Conservation (phyloP, 129 eudicot genomes). For the Flaveria trinervia region DNA sequence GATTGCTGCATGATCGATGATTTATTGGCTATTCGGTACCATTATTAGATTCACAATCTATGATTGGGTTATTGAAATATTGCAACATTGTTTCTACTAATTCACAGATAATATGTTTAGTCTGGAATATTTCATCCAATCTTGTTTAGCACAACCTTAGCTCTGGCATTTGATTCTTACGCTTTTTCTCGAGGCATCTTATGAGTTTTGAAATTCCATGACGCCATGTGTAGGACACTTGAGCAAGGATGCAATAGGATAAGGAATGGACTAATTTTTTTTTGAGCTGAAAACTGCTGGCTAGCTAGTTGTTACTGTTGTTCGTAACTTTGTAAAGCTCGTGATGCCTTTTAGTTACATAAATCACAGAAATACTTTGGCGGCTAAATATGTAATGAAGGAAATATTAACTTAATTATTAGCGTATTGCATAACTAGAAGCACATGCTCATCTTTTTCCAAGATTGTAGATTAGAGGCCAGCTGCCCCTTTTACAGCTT, state of each 20-base stretch:
- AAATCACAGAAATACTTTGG: slow-evolving; percentile 1
- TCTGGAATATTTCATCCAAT: slow-evolving; percentile 8
- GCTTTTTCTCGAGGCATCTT: not conserved
- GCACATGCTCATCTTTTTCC: not conserved
- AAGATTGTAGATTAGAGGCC: slow-evolving; percentile 9
- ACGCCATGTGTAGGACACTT: not conserved
- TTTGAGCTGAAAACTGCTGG: not conserved
- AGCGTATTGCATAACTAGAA: slow-evolving; percentile 12
- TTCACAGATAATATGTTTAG: slow-evolving; percentile 8
- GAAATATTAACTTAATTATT: slow-evolving; percentile 10
- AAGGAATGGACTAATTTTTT: slow-evolving; percentile 6
- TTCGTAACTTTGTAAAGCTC: not conserved
- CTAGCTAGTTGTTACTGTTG: slow-evolving; percentile 9
- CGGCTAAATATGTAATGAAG: slow-evolving; percentile 1
- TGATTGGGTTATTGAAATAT: not conserved
- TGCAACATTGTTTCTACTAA: slow-evolving; percentile 15
- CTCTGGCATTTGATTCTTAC: not conserved
- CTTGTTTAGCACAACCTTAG: slow-evolving; percentile 9
- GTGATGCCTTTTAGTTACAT: not conserved
- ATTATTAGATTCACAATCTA: slow-evolving; percentile 1
- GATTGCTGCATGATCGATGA: slow-evolving; percentile 19
- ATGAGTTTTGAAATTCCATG: slow-evolving; percentile 10
- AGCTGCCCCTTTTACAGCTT: not conserved
- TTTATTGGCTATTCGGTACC: not conserved
- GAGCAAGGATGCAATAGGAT: slow-evolving; percentile 1